Conservation (phyloP, 306 rosid species). For the Vigna reflexopilosa region DNA sequence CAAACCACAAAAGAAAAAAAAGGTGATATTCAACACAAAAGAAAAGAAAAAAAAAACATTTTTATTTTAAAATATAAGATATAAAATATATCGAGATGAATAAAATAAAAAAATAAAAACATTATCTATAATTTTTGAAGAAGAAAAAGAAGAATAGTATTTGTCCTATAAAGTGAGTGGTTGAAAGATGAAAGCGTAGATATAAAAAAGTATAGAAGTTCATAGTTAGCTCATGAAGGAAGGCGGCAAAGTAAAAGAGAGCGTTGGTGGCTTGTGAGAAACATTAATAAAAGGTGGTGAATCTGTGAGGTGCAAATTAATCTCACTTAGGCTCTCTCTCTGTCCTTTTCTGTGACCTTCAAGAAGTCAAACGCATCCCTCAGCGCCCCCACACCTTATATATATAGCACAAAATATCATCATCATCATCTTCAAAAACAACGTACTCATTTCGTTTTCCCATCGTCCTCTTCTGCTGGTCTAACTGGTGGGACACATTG, state of each 20-base stretch:
- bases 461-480: slow-evolving; percentile 49
- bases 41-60: too few relatives aligned
- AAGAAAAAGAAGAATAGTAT: too few relatives aligned
- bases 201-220: slow-evolving; percentile 7
- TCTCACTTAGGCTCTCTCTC: slow-evolving; percentile 35
- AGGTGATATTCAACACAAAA: too few relatives aligned
- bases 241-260: slow-evolving; percentile 56
- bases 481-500: slow-evolving; percentile 41
- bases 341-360: slow-evolving; percentile 46
- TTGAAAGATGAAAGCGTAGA: slow-evolving; percentile 36
- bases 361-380: slow-evolving; percentile 36
- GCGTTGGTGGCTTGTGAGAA: slow-evolving; percentile 79
- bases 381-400: slow-evolving; percentile 39
- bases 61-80: too few relatives aligned
- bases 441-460: background rate
- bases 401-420: slow-evolving; percentile 5
- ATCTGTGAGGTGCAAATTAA: slow-evolving; percentile 58
- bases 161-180: background rate
- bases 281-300: slow-evolving; percentile 75
- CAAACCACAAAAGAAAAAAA: background rate
- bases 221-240: slow-evolving; percentile 47
- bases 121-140: too few relatives aligned
- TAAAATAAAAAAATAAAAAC: too few relatives aligned
- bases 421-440: slow-evolving; percentile 12
- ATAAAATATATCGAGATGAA: too few relatives aligned